Conservation (phyloP, 371 early-diverging fungal genomes). For the Mortierella polycephala region DNA sequence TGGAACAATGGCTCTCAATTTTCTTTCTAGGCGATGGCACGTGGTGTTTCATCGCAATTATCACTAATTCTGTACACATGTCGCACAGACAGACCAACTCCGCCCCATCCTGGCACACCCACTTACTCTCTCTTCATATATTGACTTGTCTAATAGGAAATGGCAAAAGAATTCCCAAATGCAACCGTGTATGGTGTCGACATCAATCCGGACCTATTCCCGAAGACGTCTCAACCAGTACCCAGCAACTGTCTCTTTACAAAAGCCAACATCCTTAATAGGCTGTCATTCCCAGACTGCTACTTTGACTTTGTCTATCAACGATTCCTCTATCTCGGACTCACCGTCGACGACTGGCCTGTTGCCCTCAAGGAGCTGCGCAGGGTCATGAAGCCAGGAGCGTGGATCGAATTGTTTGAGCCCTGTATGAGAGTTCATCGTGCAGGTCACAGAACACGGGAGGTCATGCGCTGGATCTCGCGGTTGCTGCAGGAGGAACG, state of each 20-base stretch:
- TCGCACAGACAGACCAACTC: too few relatives aligned
- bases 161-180: slow-evolving; percentile 51
- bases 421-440: slow-evolving; percentile 54
- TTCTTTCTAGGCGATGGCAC: too few relatives aligned
- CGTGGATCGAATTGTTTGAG: slow-evolving; percentile 52
- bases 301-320: slow-evolving; percentile 55
- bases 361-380: slow-evolving; percentile 46
- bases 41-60: too few relatives aligned
- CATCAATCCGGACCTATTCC: slow-evolving; percentile 53
- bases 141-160: slow-evolving; percentile 25
- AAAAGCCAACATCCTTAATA: slow-evolving; percentile 33
- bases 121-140: not conserved
- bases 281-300: slow-evolving; percentile 48
- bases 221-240: slow-evolving; percentile 26
- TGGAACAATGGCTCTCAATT: too few relatives aligned
- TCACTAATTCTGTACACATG: too few relatives aligned
- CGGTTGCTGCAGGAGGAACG: slow-evolving; percentile 47
- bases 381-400: slow-evolving; percentile 53
- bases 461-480: slow-evolving; percentile 49
- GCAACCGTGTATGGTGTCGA: slow-evolving; percentile 54
- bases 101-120: too few relatives aligned
- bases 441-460: slow-evolving; percentile 38
- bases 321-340: slow-evolving; percentile 43
- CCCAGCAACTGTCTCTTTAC: slow-evolving; percentile 51
- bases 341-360: slow-evolving; percentile 50